Evolutionary conservation across 805 yeast species (phyloP).

Genomic region (Ogataea degrootiae): DNA sequence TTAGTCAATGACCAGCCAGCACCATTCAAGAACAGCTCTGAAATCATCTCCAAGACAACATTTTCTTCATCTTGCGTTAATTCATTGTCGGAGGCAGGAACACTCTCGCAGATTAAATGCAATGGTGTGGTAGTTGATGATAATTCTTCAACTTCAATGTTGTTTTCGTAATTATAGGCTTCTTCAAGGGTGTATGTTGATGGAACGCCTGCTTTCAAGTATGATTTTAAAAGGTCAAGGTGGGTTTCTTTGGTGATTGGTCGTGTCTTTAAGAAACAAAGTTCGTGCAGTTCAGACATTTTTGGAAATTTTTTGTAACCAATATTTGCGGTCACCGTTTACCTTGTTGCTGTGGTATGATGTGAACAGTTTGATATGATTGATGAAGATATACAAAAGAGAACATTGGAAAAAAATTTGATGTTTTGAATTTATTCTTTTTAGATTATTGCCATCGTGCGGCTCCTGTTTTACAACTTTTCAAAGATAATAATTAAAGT

Average conservation of each 20-base stretch:
- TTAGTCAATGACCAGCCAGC: conserved; percentile 90
- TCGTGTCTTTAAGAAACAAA: conserved; percentile 45
- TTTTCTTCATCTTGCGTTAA: conserved; percentile 35
- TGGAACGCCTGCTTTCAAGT: conserved; percentile 64
- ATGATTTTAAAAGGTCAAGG: conserved; percentile 39
- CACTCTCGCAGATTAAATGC: conserved; percentile 58
- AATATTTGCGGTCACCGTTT: not conserved
- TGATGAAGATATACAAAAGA: too few species aligned
- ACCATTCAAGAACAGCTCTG: conserved; percentile 70
- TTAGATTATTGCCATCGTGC: too few species aligned
- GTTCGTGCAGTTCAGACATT: conserved; percentile 72
- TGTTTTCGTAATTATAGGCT: conserved; percentile 52
- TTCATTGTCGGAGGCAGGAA: conserved; percentile 34
- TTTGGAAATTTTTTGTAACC: not conserved
- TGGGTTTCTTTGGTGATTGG: conserved; percentile 47
- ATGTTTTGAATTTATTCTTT: too few species aligned
- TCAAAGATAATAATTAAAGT: too few species aligned
- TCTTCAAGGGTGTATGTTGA: conserved; percentile 81
- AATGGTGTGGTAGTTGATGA: conserved; percentile 68
- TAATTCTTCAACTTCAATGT: conserved; percentile 29
- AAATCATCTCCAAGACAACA: conserved; percentile 51
- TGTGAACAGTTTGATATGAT: too few species aligned
- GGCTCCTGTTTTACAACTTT: too few species aligned
- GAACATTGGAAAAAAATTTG: too few species aligned
- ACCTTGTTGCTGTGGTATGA: too few species aligned